Base-by-base conservation (phyloP, 805 yeast genomes). In the Zygosaccharomyces bailii region DNA sequence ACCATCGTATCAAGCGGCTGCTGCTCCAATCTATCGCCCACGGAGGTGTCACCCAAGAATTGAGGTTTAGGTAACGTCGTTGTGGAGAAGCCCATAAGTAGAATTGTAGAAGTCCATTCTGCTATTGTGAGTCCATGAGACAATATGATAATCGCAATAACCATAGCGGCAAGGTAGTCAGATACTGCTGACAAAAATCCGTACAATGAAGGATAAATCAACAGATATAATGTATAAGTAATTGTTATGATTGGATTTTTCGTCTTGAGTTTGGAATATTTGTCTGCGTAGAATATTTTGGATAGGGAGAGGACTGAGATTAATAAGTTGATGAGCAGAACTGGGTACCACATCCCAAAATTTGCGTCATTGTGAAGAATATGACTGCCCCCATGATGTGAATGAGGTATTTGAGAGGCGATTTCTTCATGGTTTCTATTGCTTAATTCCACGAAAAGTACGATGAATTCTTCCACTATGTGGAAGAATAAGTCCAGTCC, bases 401-500 rank as follows among this genome's bases (percentile, higher is more conserved):
- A 59, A 41, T 64, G 68, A 9, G 67, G 67, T 5, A 64, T 61
- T 16, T 57, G 53, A 9, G 59, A 45, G 2, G 51, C 57, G 39
- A 64, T 59, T 32, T 65, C 66, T 9, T 61, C 64, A 46, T 66
- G 69, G 39, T 56, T 49, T 5, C 51, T 42, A 5, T 35, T 32
- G 39, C 48, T 48, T n/a, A 54, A 38, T 55, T 63, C 67, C 18
- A 68, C 67, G 35, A 69, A 56, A 5, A 66, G 38, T 2, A 67
- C 67, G 23, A 83, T 77, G 20, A 79, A 55, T 50, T 87, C 96
- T 63, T 91, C 97, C 13, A 86, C 55, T n/a, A 86, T 73, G 64
- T 91, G 99, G 37, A 95, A 86, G 35, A 86, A 68, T 42, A 93
- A 70, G 64, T 91, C 98, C 41, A 88, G 77, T 0, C 98, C 97